These are phyloP conservation scores for Podila verticillata DNA, from an alignment of 192 early-diverging fungal species.

Conservation along the genomic window DNA sequence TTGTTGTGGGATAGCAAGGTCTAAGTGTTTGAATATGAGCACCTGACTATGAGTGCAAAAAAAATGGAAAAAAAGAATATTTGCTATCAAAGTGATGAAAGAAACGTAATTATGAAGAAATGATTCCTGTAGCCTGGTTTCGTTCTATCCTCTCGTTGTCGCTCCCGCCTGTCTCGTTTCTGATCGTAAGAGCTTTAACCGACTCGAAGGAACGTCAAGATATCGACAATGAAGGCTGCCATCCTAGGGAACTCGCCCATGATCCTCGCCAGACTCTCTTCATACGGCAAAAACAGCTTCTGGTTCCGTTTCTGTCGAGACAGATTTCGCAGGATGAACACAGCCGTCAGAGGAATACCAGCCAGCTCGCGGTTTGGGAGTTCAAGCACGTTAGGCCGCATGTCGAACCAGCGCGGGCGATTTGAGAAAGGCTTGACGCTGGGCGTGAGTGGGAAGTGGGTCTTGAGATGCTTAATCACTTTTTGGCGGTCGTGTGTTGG, in stretches of 20 bases:
- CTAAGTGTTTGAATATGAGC: too few relatives aligned
- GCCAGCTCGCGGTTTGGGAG: slow-evolving; percentile 44
- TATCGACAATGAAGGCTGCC: slow-evolving; percentile 56
- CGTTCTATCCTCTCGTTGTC: too few relatives aligned
- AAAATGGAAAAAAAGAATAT: too few relatives aligned
- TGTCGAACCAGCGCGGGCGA: slow-evolving; percentile 39
- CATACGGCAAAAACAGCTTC: slow-evolving; percentile 60
- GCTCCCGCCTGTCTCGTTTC: too few relatives aligned
- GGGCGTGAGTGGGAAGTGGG: slow-evolving; percentile 58
- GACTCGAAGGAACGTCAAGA: slow-evolving; percentile 54
- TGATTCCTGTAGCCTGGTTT: background rate
- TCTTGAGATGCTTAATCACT: slow-evolving; percentile 60
- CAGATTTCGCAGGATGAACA: slow-evolving; percentile 62
- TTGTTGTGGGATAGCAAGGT: too few relatives aligned
- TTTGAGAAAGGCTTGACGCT: slow-evolving; percentile 42
- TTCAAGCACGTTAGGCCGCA: slow-evolving; percentile 53
- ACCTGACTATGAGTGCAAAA: too few relatives aligned
- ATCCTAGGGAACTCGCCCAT: slow-evolving; percentile 62
- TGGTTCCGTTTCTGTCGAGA: slow-evolving; percentile 55
- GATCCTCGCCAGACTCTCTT: slow-evolving; percentile 57
- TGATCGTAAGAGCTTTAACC: slow-evolving; percentile 11
- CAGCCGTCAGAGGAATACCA: slow-evolving; percentile 67
- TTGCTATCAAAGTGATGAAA: too few relatives aligned
- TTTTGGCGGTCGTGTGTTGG: slow-evolving; percentile 38
- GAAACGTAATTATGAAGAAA: background rate